Conservation (phyloP, 192 early-diverging fungal species). For the Lunasporangiospora selenospora region DNA sequence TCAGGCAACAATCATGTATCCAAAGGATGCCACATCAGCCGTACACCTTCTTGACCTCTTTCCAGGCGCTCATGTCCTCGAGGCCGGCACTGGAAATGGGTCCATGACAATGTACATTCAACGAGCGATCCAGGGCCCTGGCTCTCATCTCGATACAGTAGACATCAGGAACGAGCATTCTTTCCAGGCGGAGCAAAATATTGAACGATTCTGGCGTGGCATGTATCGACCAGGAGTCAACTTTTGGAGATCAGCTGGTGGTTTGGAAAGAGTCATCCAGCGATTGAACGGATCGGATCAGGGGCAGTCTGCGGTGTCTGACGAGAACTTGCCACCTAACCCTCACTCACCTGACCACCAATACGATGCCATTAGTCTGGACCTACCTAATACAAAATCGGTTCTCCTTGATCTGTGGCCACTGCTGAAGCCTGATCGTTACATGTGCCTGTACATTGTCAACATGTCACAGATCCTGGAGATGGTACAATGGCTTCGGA, state of each 20-base stretch:
- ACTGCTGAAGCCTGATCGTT: slow-evolving; percentile 54
- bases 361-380: slow-evolving; percentile 58
- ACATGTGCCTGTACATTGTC: slow-evolving; percentile 60
- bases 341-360: slow-evolving; percentile 39
- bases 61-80: slow-evolving; percentile 62
- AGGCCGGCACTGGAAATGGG: slow-evolving; percentile 75
- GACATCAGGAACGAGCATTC: slow-evolving; percentile 54
- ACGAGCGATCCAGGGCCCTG: slow-evolving; percentile 50
- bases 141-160: slow-evolving; percentile 57
- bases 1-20: slow-evolving; percentile 65
- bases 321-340: slow-evolving; percentile 20
- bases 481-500: slow-evolving; percentile 45
- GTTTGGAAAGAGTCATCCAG: slow-evolving; percentile 22
- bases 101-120: slow-evolving; percentile 68
- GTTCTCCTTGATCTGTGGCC: slow-evolving; percentile 45
- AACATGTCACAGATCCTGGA: slow-evolving; percentile 65
- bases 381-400: slow-evolving; percentile 54
- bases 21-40: slow-evolving; percentile 65
- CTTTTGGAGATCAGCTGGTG: slow-evolving; percentile 50
- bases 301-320: neutral
- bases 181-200: slow-evolving; percentile 54
- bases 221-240: slow-evolving; percentile 46
- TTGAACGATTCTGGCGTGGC: slow-evolving; percentile 58
- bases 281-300: slow-evolving; percentile 11
- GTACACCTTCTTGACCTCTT: slow-evolving; percentile 63